Percentiles rank a stretch among this genome's conserved stretches.
Conservation (phyloP, 805 yeast species). For the Lipomyces chichibuensis region DNA sequence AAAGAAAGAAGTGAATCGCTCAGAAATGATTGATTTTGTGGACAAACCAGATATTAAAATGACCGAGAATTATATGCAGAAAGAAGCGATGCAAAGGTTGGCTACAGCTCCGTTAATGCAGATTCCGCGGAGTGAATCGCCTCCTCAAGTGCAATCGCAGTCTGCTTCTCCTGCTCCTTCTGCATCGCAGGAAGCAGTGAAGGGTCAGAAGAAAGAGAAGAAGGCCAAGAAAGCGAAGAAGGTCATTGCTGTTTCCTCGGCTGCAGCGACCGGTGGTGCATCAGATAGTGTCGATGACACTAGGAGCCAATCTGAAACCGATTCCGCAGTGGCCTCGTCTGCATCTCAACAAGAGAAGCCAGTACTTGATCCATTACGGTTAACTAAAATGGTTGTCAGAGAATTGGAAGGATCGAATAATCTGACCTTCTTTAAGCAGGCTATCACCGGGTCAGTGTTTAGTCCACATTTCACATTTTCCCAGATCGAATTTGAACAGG, state of each 20-base stretch:
- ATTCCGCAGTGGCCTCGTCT: not conserved
- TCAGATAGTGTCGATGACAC: not conserved
- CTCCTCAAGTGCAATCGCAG: not conserved
- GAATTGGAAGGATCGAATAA: slow-evolving; percentile 8
- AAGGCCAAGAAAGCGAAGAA: slow-evolving; percentile 16
- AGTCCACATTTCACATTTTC: slow-evolving; percentile 18
- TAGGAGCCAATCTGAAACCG: not conserved
- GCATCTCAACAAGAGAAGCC: not conserved
- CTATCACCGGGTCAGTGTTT: slow-evolving; percentile 9
- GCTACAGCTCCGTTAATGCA: not conserved
- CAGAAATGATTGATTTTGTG: not conserved
- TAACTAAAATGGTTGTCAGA: slow-evolving; percentile 6
- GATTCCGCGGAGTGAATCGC: not conserved
- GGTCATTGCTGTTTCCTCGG: not conserved
- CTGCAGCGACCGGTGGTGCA: not conserved
- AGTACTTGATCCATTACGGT: slow-evolving; percentile 8
- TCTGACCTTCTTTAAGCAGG: slow-evolving; percentile 18
- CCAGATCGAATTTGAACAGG: slow-evolving; percentile 17
- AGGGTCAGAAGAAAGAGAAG: slow-evolving; percentile 16
- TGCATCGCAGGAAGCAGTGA: not conserved
- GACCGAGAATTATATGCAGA: not conserved
- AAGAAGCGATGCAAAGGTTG: not conserved
- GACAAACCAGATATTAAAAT: not conserved
- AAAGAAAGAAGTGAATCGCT: not conserved
- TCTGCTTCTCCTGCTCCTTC: slow-evolving; percentile 7